A percentile compares a stretch with the other conserved stretches of the same genome.
phyloP scores from a whole-genome alignment of 2,329 filamentous ascomycete genomes.

The Claviceps sorghi region DNA sequence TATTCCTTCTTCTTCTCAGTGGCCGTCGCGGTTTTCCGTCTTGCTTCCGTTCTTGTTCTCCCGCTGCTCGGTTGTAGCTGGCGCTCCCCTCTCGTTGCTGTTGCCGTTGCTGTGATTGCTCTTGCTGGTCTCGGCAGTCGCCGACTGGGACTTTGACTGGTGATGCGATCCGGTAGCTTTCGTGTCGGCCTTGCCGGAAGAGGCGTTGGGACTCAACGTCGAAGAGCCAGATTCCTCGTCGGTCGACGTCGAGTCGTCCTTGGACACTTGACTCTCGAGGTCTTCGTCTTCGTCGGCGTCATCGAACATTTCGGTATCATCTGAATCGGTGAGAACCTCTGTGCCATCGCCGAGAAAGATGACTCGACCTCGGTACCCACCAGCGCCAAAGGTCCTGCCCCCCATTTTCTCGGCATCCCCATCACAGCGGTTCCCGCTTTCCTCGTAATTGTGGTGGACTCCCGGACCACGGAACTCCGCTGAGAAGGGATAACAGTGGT shows the following conservation, averaged over 20 bases:
- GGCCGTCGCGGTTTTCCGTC: conserved; percentile 10
- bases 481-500: conserved; percentile 22
- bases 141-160: conserved; percentile 7
- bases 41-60: conserved; percentile 14
- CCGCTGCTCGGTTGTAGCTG: conserved; percentile 6
- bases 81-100: neutral
- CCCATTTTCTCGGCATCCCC: conserved; percentile 53
- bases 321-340: conserved; percentile 75
- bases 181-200: conserved; percentile 9
- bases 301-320: conserved; percentile 90
- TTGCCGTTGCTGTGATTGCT: neutral
- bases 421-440: conserved; percentile 64
- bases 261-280: conserved; percentile 68
- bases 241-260: conserved; percentile 24
- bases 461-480: conserved; percentile 76
- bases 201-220: conserved; percentile 5
- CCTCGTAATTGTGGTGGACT: conserved; percentile 69
- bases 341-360: conserved; percentile 93
- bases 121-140: neutral
- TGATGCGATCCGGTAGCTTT: conserved; percentile 7
- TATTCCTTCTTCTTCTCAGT: conserved; percentile 24
- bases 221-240: conserved; percentile 8
- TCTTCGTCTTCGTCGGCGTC: conserved; percentile 75
- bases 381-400: conserved; percentile 46
- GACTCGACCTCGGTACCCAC: conserved; percentile 69